Evolutionary conservation across 129 eudicot species (phyloP).

Genomic region (Ambrosia artemisiifolia): DNA sequence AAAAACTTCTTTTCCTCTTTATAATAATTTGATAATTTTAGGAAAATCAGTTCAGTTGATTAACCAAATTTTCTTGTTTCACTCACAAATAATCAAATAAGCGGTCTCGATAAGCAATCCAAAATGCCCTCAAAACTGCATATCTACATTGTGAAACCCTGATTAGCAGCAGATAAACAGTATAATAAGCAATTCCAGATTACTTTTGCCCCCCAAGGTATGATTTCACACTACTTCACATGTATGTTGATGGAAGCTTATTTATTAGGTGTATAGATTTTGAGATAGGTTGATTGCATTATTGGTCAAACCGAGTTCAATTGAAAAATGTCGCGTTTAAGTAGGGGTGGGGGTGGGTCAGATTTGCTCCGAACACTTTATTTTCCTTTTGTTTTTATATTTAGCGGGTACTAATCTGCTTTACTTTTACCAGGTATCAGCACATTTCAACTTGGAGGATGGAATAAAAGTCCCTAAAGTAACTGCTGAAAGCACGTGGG

Average conservation of each 20-base stretch:
- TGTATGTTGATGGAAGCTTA: neutral
- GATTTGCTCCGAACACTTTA: no score
- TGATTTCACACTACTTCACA: neutral
- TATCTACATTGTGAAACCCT: no score
- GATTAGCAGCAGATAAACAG: neutral
- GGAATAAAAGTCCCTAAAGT: constrained; percentile 57
- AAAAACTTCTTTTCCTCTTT: no score
- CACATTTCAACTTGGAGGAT: constrained; percentile 58
- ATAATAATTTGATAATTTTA: no score
- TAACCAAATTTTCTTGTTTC: no score
- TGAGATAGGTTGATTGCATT: neutral
- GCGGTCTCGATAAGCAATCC: no score
- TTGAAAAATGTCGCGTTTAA: neutral
- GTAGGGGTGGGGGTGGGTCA: no score
- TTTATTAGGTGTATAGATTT: neutral
- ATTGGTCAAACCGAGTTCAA: neutral
- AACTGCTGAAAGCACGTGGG: constrained; percentile 80
- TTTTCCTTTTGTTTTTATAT: neutral
- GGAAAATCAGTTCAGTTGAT: no score
- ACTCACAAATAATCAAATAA: no score
- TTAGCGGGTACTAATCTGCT: neutral
- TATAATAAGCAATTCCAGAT: neutral
- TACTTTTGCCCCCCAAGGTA: neutral
- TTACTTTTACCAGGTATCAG: constrained; percentile 47
- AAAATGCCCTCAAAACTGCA: no score